Evolutionary conservation across 352 stramenopile genomes (phyloP).

Genomic region (Elongisporangium prolatum): DNA sequence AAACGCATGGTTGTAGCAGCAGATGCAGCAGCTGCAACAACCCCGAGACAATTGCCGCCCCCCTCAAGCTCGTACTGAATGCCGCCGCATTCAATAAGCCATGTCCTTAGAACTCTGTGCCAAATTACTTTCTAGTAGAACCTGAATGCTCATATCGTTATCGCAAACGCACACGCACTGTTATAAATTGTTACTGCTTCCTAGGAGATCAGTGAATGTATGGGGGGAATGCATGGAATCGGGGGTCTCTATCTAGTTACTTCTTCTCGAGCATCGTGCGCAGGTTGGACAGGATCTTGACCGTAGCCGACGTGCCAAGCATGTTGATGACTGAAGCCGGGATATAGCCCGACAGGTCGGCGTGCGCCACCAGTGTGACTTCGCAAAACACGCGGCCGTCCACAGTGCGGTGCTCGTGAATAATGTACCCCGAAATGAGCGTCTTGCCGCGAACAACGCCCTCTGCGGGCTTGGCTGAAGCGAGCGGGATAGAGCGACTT

Average conservation of each 20-base stretch:
- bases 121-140: too few species aligned
- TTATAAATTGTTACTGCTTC: background rate
- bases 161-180: background rate
- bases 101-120: background rate
- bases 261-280: constrained; percentile 38
- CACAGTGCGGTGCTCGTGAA: constrained; percentile 47
- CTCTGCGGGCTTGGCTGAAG: constrained; percentile 36
- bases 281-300: constrained; percentile 75
- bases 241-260: constrained; percentile 8
- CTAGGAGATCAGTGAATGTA: background rate
- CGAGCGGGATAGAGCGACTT: constrained; percentile 54
- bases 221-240: background rate
- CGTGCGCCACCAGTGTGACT: constrained; percentile 73
- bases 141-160: too few species aligned
- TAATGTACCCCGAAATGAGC: constrained; percentile 76
- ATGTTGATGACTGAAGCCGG: constrained; percentile 78
- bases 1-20: background rate
- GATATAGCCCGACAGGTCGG: constrained; percentile 76
- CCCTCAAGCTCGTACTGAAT: background rate
- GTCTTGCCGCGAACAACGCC: constrained; percentile 64
- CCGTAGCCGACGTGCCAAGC: constrained; percentile 78
- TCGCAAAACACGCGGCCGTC: constrained; percentile 52
- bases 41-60: background rate
- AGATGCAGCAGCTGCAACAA: too few species aligned
- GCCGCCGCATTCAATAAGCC: background rate